Evolutionary conservation across 2,329 filamentous ascomycete genomes (phyloP).

Genomic region (Geosmithia putterillii): DNA sequence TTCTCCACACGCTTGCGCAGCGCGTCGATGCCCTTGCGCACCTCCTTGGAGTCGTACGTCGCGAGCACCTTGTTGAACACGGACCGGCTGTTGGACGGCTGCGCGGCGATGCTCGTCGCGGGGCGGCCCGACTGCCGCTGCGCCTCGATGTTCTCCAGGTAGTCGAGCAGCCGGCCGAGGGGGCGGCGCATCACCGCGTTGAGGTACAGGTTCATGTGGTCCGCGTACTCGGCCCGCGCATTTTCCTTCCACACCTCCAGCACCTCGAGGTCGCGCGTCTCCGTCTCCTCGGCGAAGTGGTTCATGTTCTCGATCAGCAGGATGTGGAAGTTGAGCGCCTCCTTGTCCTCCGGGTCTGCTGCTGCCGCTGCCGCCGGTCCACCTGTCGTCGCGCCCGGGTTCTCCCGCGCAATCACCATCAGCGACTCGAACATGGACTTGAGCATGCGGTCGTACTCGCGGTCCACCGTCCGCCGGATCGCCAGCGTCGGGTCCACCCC

Average conservation of each 20-base stretch:
- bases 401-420: conserved; percentile 79
- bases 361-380: too few relatives aligned
- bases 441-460: conserved; percentile 78
- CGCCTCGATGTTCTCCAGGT: conserved; percentile 78
- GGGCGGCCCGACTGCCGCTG: conserved; percentile 49
- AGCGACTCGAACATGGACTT: conserved; percentile 96
- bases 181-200: conserved; percentile 80
- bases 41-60: conserved; percentile 70
- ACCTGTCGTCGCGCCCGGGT: conserved; percentile 29
- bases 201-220: conserved; percentile 82
- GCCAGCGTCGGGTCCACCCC: conserved; percentile 42
- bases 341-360: conserved; percentile 75
- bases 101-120: conserved; percentile 54
- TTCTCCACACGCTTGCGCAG: conserved; percentile 90
- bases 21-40: conserved; percentile 80
- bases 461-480: conserved; percentile 68
- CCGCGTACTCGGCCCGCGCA: conserved; percentile 65
- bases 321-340: conserved; percentile 94
- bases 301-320: conserved; percentile 98
- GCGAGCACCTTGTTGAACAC: conserved; percentile 80
- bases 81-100: conserved; percentile 70
- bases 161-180: conserved; percentile 81
- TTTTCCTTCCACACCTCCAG: conserved; percentile 74
- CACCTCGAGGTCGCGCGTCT: conserved; percentile 59
- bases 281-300: conserved; percentile 87